Evolutionary conservation across 441 rosid genomes (phyloP).

Genomic region (Monsonia emarginata): DNA sequence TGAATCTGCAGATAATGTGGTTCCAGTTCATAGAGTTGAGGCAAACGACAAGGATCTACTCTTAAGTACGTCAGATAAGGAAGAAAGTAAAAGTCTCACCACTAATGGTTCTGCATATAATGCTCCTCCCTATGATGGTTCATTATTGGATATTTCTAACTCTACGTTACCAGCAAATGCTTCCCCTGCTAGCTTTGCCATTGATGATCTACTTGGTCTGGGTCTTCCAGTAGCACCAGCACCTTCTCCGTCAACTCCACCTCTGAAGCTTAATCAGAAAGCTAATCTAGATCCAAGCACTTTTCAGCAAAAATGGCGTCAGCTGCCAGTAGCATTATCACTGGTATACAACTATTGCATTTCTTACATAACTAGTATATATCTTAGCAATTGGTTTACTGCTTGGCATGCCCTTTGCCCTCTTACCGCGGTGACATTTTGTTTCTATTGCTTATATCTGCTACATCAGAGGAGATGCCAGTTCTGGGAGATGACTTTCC

Average conservation of each 20-base stretch:
- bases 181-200: constrained; percentile 49
- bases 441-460: neutral
- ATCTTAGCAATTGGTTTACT: neutral
- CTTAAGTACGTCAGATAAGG: constrained; percentile 65
- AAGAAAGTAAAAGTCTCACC: constrained; percentile 44
- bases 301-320: constrained; percentile 94
- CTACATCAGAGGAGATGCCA: neutral
- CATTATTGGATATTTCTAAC: constrained; percentile 37
- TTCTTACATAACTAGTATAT: neutral
- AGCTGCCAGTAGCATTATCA: constrained; percentile 52
- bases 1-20: constrained; percentile 45
- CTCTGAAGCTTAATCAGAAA: constrained; percentile 68
- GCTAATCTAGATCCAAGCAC: constrained; percentile 71
- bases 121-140: constrained; percentile 50
- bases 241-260: constrained; percentile 43
- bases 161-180: constrained; percentile 24
- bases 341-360: constrained; percentile 34
- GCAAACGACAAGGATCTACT: constrained; percentile 91
- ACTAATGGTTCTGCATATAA: constrained; percentile 53
- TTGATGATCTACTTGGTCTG: constrained; percentile 81
- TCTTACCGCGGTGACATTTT: neutral
- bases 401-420: neutral
- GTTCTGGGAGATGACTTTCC: neutral
- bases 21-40: constrained; percentile 59
- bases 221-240: constrained; percentile 42